phyloP scores from a whole-genome alignment of 2,329 filamentous ascomycete genomes.

The Hypoxylon sp. region DNA sequence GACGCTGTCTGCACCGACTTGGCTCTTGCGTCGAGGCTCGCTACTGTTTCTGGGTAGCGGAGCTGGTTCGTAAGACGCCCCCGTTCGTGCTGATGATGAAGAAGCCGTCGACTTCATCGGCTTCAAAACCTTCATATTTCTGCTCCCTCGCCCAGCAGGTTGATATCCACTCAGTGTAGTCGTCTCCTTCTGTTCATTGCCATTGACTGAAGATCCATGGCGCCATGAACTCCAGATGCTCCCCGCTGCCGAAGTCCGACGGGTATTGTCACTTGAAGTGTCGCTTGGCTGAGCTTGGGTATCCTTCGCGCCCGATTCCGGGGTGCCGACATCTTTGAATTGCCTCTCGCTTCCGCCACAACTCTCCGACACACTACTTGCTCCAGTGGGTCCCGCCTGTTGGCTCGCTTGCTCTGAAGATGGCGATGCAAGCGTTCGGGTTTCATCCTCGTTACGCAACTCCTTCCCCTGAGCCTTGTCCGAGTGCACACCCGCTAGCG shows the following conservation, averaged over 20 bases:
- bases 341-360: conserved; percentile 60
- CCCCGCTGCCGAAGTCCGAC: conserved; percentile 56
- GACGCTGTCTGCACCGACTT: conserved; percentile 53
- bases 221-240: conserved; percentile 81
- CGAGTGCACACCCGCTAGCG: conserved; percentile 29
- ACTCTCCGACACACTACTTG: conserved; percentile 58
- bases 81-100: conserved; percentile 64
- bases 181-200: conserved; percentile 67
- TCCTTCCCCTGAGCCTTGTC: conserved; percentile 47
- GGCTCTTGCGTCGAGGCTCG: conserved; percentile 68
- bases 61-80: conserved; percentile 65
- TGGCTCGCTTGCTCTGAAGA: conserved; percentile 54
- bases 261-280: conserved; percentile 43
- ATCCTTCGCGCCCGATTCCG: conserved; percentile 50
- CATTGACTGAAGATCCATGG: conserved; percentile 62
- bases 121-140: conserved; percentile 92
- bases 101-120: conserved; percentile 75
- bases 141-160: conserved; percentile 70
- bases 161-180: conserved; percentile 75
- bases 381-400: conserved; percentile 46
- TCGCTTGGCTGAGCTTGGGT: conserved; percentile 44
- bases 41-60: conserved; percentile 59
- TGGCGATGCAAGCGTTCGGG: conserved; percentile 55
- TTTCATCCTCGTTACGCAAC: conserved; percentile 47
- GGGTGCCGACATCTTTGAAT: conserved; percentile 44